Conservation (phyloP, 768 basidiomycete genomes). For the Clathrus columnatus region DNA sequence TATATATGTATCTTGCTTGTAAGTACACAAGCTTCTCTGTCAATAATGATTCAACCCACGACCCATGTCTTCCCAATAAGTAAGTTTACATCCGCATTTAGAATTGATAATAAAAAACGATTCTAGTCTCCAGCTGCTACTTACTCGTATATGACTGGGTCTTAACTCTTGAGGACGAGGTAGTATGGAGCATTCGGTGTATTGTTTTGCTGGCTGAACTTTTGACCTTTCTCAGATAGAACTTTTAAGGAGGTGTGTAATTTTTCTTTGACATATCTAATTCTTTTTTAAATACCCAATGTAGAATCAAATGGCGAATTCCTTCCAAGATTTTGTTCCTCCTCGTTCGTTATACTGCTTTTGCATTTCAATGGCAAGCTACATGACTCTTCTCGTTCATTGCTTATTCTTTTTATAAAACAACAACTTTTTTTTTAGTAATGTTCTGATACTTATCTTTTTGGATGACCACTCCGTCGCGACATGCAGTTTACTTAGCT, state of each 20-base stretch:
- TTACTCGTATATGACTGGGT: neutral
- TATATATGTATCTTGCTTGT: no score
- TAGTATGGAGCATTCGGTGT: neutral
- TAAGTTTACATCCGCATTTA: neutral
- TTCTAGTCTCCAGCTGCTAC: neutral
- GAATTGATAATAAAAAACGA: neutral
- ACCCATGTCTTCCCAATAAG: neutral
- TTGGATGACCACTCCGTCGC: neutral
- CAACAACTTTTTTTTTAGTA: neutral
- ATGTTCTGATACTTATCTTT: neutral
- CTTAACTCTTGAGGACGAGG: neutral
- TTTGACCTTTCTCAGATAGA: neutral
- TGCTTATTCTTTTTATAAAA: neutral
- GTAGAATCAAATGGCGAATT: neutral
- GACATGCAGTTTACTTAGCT: neutral
- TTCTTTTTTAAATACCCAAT: neutral
- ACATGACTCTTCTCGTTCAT: neutral
- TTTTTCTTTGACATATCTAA: neutral
- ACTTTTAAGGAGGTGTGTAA: neutral
- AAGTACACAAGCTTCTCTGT: neutral
- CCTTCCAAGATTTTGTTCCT: neutral
- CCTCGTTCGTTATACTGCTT: neutral
- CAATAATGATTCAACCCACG: neutral
- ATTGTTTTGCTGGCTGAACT: neutral
- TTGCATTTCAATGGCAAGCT: neutral